Base-by-base conservation (phyloP, 371 early-diverging fungal genomes). In the Apophysomyces sp. region DNA sequence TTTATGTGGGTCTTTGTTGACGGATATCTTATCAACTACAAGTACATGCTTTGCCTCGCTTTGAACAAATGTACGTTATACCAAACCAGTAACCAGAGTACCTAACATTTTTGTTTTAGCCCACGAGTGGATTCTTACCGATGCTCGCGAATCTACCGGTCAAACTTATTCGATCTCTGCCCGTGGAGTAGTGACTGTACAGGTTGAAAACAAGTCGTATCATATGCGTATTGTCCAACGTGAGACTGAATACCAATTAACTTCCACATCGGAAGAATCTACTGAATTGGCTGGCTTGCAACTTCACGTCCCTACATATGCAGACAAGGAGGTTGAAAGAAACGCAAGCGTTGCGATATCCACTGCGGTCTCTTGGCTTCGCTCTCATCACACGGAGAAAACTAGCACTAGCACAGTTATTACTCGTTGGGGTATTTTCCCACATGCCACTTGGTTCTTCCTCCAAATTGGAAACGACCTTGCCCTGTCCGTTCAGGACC, bases 11-110 rank as follows among this genome's bases (percentile, higher is more conserved):
- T 74, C 40, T 81, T 73, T 57, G 62, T 79, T 26, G 74, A 74
- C 26, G 82, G 82, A 9, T 78, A 81, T 34, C 62, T 85, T 63
- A 74, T 85, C 67, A 85, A 85, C 68, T 78, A 81, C 62, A 71
- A 68, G 54, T 83, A 83, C 16, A 62, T 74, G 66, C 73, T 77
- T 21, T 74, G 75, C 28, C 66, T 79, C 9, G 0, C 54, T 26
- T 7, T 54, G 9, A n/a, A 29, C 31, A 40, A 16, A 27, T 21
- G 24, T 36, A 53, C 29, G 29, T 21, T 28, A 4, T 13, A 5
- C 21, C 53, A 26, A 11, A 52, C 32, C 2, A 2, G 21, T 26
- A 34, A 52, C n/a, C 36, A 31, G 13, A 4, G 15, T 59, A 18
- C 53, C 37, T 41, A 16, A 27, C 21, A 49, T 36, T 52, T 57